phyloP scores from a whole-genome alignment of 768 basidiomycete genomes.

The Strobilomyces dryophilus region DNA sequence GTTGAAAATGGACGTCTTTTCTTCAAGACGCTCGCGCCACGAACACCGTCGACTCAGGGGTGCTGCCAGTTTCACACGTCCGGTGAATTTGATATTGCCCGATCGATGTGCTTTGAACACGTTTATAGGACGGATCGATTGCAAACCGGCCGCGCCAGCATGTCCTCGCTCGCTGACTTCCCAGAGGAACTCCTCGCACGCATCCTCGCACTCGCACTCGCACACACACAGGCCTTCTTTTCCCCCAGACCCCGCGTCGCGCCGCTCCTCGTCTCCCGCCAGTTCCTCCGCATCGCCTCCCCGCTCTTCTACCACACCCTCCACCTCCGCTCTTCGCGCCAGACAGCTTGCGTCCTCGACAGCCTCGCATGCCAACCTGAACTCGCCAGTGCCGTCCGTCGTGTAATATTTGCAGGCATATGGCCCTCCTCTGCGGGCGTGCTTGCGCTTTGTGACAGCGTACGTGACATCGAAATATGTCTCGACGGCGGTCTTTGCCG shows the following conservation, averaged over 20 bases:
- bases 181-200: conserved; percentile 46
- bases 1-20: too few relatives aligned
- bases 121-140: not conserved
- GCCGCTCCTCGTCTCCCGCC: conserved; percentile 47
- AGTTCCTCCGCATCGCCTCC: conserved; percentile 52
- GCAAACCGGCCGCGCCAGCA: conserved; percentile 7
- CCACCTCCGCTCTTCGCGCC: conserved; percentile 37
- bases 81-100: too few relatives aligned
- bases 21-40: too few relatives aligned
- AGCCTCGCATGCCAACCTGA: conserved; percentile 36
- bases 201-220: conserved; percentile 35
- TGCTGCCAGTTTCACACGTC: too few relatives aligned
- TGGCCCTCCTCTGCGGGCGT: conserved; percentile 39
- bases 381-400: conserved; percentile 39
- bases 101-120: too few relatives aligned
- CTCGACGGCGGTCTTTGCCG: conserved; percentile 21
- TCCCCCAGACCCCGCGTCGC: conserved; percentile 29
- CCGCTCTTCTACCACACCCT: conserved; percentile 57
- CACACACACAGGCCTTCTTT: conserved; percentile 24
- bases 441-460: conserved; percentile 26
- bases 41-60: too few relatives aligned
- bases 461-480: conserved; percentile 39
- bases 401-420: conserved; percentile 39
- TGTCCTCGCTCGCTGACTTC: conserved; percentile 26
- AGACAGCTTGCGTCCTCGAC: conserved; percentile 35